A percentile compares a stretch with the other conserved stretches of the same genome.
phyloP scores from a whole-genome alignment of 2,329 filamentous ascomycete species.

The Lachnellula occidentalis region DNA sequence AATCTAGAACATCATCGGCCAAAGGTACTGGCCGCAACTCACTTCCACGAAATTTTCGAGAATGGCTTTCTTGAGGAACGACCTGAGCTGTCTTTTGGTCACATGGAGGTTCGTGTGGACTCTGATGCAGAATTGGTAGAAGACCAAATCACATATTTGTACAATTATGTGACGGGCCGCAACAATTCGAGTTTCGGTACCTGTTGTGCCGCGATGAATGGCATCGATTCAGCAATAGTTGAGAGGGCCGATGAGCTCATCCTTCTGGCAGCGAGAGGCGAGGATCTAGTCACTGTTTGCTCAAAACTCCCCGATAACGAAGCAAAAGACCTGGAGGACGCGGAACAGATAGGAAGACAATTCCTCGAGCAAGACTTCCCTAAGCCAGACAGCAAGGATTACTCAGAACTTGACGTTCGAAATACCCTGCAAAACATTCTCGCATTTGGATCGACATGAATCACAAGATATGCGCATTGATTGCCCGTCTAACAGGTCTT shows the following conservation, averaged over 20 bases:
- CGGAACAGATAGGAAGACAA: slow-evolving; percentile 53
- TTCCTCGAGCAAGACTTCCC: slow-evolving; percentile 44
- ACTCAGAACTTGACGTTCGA: slow-evolving; percentile 21
- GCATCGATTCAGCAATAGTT: slow-evolving; percentile 67
- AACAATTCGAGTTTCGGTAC: slow-evolving; percentile 81
- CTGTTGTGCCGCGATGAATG: slow-evolving; percentile 80
- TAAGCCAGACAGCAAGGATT: slow-evolving; percentile 11
- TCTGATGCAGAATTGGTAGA: slow-evolving; percentile 43
- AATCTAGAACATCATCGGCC: slow-evolving; percentile 42
- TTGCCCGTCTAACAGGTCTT: background rate
- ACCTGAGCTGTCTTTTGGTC: slow-evolving; percentile 51
- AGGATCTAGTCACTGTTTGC: slow-evolving; percentile 71
- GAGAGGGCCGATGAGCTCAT: slow-evolving; percentile 71
- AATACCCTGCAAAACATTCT: slow-evolving; percentile 26
- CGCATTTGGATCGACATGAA: slow-evolving; percentile 10
- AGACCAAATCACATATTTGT: slow-evolving; percentile 68
- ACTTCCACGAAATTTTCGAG: slow-evolving; percentile 70
- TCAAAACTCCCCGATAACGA: slow-evolving; percentile 61
- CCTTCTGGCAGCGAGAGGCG: slow-evolving; percentile 60
- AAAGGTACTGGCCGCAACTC: slow-evolving; percentile 56
- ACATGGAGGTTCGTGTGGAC: slow-evolving; percentile 67
- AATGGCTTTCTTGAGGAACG: slow-evolving; percentile 48
- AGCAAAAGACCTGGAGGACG: slow-evolving; percentile 58
- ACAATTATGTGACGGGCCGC: slow-evolving; percentile 60
- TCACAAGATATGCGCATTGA: background rate